Evolutionary conservation across 805 yeast species (phyloP), one percentile per base, ranked within the genome.

Genomic region (Ogataea trehaloabstinens): DNA sequence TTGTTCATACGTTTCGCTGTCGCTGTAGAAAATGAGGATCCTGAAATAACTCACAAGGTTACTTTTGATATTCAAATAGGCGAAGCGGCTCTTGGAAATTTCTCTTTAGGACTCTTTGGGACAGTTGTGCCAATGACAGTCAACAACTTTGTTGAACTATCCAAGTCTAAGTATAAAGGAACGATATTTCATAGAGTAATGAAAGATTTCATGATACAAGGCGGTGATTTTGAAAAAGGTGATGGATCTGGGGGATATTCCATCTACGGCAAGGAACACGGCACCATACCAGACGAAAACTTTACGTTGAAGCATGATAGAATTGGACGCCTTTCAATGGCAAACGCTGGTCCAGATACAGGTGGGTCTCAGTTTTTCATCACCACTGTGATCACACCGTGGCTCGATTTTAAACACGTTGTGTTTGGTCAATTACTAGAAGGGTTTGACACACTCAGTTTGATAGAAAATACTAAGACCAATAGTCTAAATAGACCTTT

Each of bases 191-290:
- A 85, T 64, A 74, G 90, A 44, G 78, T 88, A 35, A 81, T 85
- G 46, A 71, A 77, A 31, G 72, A 73, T 40, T 85, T 85, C 60
- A 80, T 86, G 83, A 74, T 89, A 51, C 95, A 86, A 66, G 95
- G 95, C 41, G 96, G 96, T 46, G 91, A 87, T 62, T 80, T 82
- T 58, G 80, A 84, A 48, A 73, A 71, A 19, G 63, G 62, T 28
- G 70, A 73, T 49, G 90, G 91, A 12, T 70, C 76, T 38, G 95
- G 95, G 19, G 95, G 96, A 11, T 70, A 71, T 51, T 84, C 95
- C 19, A 81, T 87, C 52, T 85, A 79, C 62, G 96, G 95, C 21
- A 67, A 67, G 40, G 72, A 70, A 54, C 25, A 25, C 10, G 62
- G 64, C 6, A 52, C 59, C 0, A 82, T 88, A 55, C 71, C 68